Conservation (phyloP, 768 basidiomycete species). For the Collybiopsis luxurians region DNA sequence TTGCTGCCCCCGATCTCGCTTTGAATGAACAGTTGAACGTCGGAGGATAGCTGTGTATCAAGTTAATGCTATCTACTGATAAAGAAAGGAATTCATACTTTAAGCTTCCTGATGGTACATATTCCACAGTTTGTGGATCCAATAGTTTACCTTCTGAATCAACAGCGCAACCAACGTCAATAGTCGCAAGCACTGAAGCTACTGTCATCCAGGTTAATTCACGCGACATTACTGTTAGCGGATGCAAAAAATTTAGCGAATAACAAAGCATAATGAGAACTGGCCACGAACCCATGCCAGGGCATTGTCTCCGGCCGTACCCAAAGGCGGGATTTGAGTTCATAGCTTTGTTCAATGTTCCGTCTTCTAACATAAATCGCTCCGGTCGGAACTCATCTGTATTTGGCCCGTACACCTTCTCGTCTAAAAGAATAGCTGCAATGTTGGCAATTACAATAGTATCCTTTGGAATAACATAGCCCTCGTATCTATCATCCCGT, state of each 20-base stretch:
- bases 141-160: constrained; percentile 2
- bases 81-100: not conserved
- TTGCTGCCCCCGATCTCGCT: not conserved
- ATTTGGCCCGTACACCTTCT: constrained; percentile 21
- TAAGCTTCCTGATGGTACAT: not conserved
- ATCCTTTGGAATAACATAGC: constrained; percentile 11
- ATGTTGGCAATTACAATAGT: constrained; percentile 10
- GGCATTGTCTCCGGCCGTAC: constrained; percentile 14
- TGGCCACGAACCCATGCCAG: not conserved
- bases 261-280: not conserved
- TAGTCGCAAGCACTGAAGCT: not conserved
- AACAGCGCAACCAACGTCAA: not conserved
- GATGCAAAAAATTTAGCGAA: constrained; percentile 8
- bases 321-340: constrained; percentile 10
- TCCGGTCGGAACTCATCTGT: constrained; percentile 28
- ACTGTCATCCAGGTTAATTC: not conserved
- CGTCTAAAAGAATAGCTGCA: constrained; percentile 6
- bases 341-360: not conserved
- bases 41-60: not conserved
- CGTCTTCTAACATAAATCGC: constrained; percentile 16
- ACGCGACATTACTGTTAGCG: not conserved
- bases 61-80: not conserved
- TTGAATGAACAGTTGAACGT: not conserved
- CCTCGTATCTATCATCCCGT: constrained; percentile 7
- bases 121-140: not conserved